These are phyloP conservation scores for Jimgerdemannia lactiflua DNA, from an alignment of 192 early-diverging fungal species.

Conservation along the genomic window DNA sequence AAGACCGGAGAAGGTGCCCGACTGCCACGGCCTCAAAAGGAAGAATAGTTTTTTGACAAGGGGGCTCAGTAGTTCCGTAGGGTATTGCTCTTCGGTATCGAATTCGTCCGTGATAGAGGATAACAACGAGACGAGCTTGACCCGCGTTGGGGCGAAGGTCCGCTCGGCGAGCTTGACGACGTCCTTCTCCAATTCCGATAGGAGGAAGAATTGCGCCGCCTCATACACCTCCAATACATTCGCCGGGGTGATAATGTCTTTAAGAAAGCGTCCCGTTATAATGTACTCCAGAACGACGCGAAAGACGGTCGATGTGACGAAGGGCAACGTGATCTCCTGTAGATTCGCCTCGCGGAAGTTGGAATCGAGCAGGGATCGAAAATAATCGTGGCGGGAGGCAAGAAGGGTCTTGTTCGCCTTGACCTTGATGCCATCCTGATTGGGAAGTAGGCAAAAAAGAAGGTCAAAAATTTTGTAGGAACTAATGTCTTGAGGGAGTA, in stretches of 20 bases:
- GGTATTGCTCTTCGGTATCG: neutral
- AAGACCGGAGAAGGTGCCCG: neutral
- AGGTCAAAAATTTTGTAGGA: neutral
- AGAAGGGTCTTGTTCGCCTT: slow-evolving; percentile 6
- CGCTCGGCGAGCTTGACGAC: neutral
- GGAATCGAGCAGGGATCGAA: slow-evolving; percentile 5
- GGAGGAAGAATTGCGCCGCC: slow-evolving; percentile 13
- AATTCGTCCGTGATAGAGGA: neutral
- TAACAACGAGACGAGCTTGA: neutral
- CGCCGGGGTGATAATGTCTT: slow-evolving; percentile 2
- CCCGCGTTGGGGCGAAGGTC: neutral
- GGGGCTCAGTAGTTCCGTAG: neutral
- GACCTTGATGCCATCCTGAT: slow-evolving; percentile 1
- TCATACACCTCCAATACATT: slow-evolving; percentile 7
- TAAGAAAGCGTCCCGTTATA: neutral
- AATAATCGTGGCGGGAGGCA: slow-evolving; percentile 6
- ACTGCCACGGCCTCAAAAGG: neutral
- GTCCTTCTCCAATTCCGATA: slow-evolving; percentile 2
- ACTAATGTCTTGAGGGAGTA: no score
- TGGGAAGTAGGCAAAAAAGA: neutral
- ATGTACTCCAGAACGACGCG: slow-evolving; percentile 7
- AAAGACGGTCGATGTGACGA: slow-evolving; percentile 4
- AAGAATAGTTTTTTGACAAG: neutral
- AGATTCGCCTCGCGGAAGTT: slow-evolving; percentile 3
- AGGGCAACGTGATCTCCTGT: slow-evolving; percentile 6